Conservation (phyloP, 2,329 filamentous ascomycete species). For the Cadophora sp. region DNA sequence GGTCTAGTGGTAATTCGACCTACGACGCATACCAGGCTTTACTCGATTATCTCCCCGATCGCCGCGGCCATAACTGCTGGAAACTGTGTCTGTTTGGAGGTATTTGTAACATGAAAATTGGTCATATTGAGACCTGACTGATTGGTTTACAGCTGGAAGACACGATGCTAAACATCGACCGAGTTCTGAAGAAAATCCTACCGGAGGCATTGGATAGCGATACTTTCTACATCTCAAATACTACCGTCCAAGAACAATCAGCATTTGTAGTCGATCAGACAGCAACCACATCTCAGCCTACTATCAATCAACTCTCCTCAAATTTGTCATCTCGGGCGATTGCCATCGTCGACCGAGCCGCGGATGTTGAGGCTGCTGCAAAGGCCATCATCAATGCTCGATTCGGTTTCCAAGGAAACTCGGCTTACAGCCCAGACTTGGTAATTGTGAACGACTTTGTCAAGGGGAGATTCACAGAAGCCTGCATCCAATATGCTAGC, state of each 20-base stretch:
- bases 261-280: slow-evolving; percentile 28
- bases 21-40: slow-evolving; percentile 55
- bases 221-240: slow-evolving; percentile 52
- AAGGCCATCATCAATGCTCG: slow-evolving; percentile 58
- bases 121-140: background rate
- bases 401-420: slow-evolving; percentile 61
- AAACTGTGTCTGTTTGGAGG: slow-evolving; percentile 58
- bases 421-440: slow-evolving; percentile 66
- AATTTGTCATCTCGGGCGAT: slow-evolving; percentile 50
- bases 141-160: slow-evolving; percentile 25
- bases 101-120: slow-evolving; percentile 37
- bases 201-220: slow-evolving; percentile 53
- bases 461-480: slow-evolving; percentile 55
- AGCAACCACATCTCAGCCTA: background rate
- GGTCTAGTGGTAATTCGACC: slow-evolving; percentile 58
- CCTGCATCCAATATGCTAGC: slow-evolving; percentile 29
- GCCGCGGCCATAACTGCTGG: slow-evolving; percentile 57
- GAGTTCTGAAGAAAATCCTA: slow-evolving; percentile 49
- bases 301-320: slow-evolving; percentile 43
- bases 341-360: slow-evolving; percentile 67
- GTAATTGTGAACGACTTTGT: slow-evolving; percentile 70
- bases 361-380: slow-evolving; percentile 60
- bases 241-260: slow-evolving; percentile 26
- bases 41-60: slow-evolving; percentile 52
- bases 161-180: slow-evolving; percentile 48